These are phyloP conservation scores for Arctostaphylos glauca DNA, from an alignment of 148 eudicot species.

Conservation along the genomic window DNA sequence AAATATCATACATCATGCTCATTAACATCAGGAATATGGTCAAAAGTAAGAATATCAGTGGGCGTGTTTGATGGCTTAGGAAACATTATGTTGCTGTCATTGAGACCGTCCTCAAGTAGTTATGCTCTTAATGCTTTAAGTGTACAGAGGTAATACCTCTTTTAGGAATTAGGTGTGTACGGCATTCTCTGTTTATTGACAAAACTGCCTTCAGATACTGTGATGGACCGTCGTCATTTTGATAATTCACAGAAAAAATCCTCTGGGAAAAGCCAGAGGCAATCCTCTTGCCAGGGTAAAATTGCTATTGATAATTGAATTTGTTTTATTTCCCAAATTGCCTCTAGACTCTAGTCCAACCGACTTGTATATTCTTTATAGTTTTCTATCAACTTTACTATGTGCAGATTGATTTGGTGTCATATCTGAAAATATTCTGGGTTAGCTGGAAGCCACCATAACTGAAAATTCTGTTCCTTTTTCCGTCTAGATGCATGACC, in stretches of 20 bases:
- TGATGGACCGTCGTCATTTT: neutral
- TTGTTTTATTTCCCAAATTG: neutral
- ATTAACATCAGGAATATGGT: constrained; percentile 7
- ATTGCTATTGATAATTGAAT: neutral
- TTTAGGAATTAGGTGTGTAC: neutral
- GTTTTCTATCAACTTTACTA: constrained; percentile 1
- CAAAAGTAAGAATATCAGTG: neutral
- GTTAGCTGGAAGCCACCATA: constrained; percentile 10
- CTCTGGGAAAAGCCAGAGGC: neutral
- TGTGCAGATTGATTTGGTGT: constrained; percentile 2
- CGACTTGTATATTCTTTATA: neutral
- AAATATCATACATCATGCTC: constrained; percentile 6
- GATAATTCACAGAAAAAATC: neutral
- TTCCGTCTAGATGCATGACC: neutral
- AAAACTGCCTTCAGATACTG: neutral
- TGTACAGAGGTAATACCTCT: neutral
- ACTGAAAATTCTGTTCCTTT: neutral
- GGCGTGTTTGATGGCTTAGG: constrained; percentile 12
- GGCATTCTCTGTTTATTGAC: neutral
- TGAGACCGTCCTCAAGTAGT: neutral
- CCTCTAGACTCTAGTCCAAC: neutral
- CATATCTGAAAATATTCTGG: neutral
- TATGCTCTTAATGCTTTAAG: neutral
- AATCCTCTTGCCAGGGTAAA: neutral
- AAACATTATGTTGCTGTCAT: neutral